Conservation (phyloP, 2,329 filamentous ascomycete genomes). For the Boeremia lycopersici region DNA sequence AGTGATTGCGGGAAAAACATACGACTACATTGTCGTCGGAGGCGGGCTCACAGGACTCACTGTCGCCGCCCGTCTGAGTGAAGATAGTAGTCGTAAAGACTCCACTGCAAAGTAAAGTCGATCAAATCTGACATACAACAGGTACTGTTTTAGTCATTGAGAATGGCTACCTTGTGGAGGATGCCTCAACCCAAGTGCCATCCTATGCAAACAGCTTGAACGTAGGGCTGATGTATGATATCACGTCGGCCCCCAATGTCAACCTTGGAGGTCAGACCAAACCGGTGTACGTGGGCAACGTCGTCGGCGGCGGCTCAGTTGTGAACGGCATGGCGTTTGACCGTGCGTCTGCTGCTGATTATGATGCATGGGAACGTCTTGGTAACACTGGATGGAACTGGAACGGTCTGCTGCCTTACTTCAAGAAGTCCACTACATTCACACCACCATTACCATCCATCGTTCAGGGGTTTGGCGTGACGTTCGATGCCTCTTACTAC, state of each 20-base stretch:
- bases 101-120: not conserved
- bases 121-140: slow-evolving; percentile 12
- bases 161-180: slow-evolving; percentile 31
- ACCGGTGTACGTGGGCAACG: slow-evolving; percentile 29
- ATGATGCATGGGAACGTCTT: slow-evolving; percentile 62
- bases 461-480: slow-evolving; percentile 27
- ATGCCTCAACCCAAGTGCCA: slow-evolving; percentile 31
- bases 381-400: slow-evolving; percentile 59
- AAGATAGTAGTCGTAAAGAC: slow-evolving; percentile 27
- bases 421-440: slow-evolving; percentile 40
- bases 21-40: slow-evolving; percentile 42
- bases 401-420: slow-evolving; percentile 36
- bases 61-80: slow-evolving; percentile 40
- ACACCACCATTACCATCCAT: slow-evolving; percentile 22
- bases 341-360: slow-evolving; percentile 44
- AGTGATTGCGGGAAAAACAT: slow-evolving; percentile 27
- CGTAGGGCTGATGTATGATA: slow-evolving; percentile 30
- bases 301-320: slow-evolving; percentile 46
- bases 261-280: slow-evolving; percentile 21
- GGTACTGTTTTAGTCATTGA: slow-evolving; percentile 38
- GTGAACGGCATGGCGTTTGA: slow-evolving; percentile 50
- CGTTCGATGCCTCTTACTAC: slow-evolving; percentile 34
- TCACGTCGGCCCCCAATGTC: slow-evolving; percentile 29
- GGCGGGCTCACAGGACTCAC: slow-evolving; percentile 39
- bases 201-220: slow-evolving; percentile 32